Percentiles rank a stretch among this genome's conserved stretches.
phyloP scores from a whole-genome alignment of 2,329 filamentous ascomycete genomes.

The Hortaea werneckii region DNA sequence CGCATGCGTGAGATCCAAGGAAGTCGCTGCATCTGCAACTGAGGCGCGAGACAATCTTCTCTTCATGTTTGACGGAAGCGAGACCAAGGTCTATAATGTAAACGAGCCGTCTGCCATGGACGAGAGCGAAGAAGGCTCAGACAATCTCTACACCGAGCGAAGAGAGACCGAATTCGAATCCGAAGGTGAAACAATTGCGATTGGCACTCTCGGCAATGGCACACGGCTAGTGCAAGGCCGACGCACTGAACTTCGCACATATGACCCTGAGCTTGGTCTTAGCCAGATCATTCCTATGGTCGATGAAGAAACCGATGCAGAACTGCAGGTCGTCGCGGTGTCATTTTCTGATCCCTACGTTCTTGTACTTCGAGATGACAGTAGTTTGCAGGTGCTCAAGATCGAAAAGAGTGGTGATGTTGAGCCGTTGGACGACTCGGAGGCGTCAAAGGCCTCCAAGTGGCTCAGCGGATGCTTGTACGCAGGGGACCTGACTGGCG shows the following conservation, averaged over 20 bases:
- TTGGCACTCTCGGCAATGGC: constrained; percentile 70
- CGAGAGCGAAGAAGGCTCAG: background rate
- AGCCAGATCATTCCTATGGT: constrained; percentile 87
- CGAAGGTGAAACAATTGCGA: constrained; percentile 76
- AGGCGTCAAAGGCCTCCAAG: constrained; percentile 61
- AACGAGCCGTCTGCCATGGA: constrained; percentile 1
- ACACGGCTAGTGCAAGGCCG: constrained; percentile 80
- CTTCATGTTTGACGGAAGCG: constrained; percentile 20
- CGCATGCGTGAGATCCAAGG: constrained; percentile 35
- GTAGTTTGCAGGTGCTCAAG: constrained; percentile 66
- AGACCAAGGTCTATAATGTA: constrained; percentile 18
- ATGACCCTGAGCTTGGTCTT: constrained; percentile 83
- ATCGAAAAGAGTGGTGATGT: constrained; percentile 69
- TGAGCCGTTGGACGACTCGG: constrained; percentile 29
- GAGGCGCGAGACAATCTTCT: constrained; percentile 15
- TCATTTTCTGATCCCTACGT: constrained; percentile 84
- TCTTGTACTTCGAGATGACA: constrained; percentile 73
- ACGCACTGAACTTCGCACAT: constrained; percentile 77
- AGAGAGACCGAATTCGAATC: constrained; percentile 84
- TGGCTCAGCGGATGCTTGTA: constrained; percentile 84
- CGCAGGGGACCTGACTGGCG: constrained; percentile 44
- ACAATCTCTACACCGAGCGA: constrained; percentile 36
- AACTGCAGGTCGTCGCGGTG: constrained; percentile 66
- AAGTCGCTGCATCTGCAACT: background rate
- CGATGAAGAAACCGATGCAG: constrained; percentile 77